phyloP scores from a whole-genome alignment of 2,329 filamentous ascomycete genomes.

The Aspergillus alliaceus region DNA sequence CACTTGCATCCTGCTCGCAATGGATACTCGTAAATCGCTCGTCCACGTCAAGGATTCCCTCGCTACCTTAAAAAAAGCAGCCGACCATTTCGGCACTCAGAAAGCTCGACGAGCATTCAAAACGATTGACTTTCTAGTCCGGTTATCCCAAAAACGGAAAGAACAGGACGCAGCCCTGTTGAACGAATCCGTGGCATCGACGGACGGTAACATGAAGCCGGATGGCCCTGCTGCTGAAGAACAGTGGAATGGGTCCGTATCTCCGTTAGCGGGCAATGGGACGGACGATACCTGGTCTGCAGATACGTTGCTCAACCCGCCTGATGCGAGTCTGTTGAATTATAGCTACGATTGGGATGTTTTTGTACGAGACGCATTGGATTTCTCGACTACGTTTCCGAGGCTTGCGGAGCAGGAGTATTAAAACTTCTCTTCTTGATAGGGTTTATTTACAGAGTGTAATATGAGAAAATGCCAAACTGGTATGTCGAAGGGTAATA shows the following conservation, averaged over 20 bases:
- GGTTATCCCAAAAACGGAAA: background rate
- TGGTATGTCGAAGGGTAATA: too few species aligned
- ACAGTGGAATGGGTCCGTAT: background rate
- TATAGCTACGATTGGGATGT: background rate
- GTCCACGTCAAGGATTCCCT: background rate
- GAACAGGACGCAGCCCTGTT: background rate
- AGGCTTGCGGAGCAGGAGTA: background rate
- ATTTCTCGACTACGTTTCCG: background rate
- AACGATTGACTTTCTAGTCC: background rate
- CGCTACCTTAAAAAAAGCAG: constrained; percentile 4
- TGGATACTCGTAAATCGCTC: constrained; percentile 15
- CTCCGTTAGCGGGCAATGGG: background rate
- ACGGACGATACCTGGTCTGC: background rate
- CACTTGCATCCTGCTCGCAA: constrained; percentile 11
- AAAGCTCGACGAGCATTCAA: background rate
- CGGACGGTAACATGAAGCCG: background rate
- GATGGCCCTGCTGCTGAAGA: background rate
- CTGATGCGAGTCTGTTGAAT: background rate
- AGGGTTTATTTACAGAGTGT: background rate
- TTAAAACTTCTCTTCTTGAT: background rate
- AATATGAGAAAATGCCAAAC: rapidly evolving
- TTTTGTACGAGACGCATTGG: background rate
- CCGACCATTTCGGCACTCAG: background rate
- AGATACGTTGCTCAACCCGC: background rate
- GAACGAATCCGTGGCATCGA: background rate